phyloP scores from a whole-genome alignment of 768 basidiomycete genomes.

The Russula ochroleuca region DNA sequence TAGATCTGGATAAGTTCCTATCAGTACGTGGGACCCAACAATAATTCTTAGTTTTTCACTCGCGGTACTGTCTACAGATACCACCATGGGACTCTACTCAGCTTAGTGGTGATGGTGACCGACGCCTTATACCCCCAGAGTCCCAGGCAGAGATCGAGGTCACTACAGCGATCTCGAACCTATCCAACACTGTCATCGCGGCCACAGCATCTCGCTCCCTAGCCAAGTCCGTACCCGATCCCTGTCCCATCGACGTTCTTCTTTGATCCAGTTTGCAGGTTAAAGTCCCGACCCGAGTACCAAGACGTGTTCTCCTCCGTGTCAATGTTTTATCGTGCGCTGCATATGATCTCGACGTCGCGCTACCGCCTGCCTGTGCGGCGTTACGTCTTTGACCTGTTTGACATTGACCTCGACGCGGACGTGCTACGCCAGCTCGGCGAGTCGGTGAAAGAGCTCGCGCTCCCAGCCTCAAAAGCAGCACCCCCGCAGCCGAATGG shows the following conservation, averaged over 20 bases:
- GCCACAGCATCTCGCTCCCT: constrained; percentile 90
- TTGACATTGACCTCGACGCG: constrained; percentile 73
- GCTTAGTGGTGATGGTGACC: constrained; percentile 35
- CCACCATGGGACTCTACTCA: constrained; percentile 55
- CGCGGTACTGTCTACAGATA: constrained; percentile 45
- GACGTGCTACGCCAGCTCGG: constrained; percentile 53
- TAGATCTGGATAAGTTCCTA: constrained; percentile 76
- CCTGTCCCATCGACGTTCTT: constrained; percentile 5
- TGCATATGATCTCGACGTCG: constrained; percentile 84
- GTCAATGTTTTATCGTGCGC: constrained; percentile 74
- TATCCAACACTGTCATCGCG: constrained; percentile 93
- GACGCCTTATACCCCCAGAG: constrained; percentile 58
- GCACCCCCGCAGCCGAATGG: neutral
- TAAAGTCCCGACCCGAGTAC: constrained; percentile 75
- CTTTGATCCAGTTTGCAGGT: constrained; percentile 40
- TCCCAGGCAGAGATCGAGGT: constrained; percentile 75
- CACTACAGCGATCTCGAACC: constrained; percentile 84
- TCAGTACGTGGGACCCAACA: constrained; percentile 47
- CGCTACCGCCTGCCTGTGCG: constrained; percentile 90
- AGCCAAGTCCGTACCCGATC: constrained; percentile 53
- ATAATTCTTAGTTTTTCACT: constrained; percentile 4
- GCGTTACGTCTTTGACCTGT: constrained; percentile 88
- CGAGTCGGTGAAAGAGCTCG: constrained; percentile 47
- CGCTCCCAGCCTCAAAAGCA: constrained; percentile 37
- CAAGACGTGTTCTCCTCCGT: constrained; percentile 73